Evolutionary conservation across 805 yeast species (phyloP), one percentile per base, ranked within the genome.

Genomic region (Priceomyces carsonii): DNA sequence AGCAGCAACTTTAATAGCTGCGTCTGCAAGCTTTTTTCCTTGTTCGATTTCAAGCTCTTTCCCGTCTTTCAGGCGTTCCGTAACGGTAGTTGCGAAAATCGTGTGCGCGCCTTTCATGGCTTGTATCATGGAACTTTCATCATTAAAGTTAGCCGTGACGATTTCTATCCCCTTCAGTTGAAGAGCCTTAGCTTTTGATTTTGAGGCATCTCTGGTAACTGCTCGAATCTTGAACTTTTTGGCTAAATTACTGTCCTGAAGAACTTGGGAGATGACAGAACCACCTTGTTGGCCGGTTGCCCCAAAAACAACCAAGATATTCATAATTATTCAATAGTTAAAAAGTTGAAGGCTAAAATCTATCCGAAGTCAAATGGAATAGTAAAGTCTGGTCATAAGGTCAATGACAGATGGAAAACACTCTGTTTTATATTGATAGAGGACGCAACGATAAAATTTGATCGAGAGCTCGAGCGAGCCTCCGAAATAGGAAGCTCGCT

Each of bases 201-300:
- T 28, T n/a, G 33, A 7, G 3, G 39, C 17, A 28, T 45, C 33
- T 9, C 48, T 35, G 12, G 51, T 46, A 12, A 46, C 18, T 21
- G 29, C 51, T 7, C 51, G 32, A 18, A 46, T 29, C 21, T 21
- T 43, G 32, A 26, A 46, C 18, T 35, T 18, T 2, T 21, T 14
- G 5, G 42, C 27, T 8, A 46, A 32, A 3, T 14, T 21, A 5
- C 30, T 21, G 12, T 38, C 42, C 10, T 34, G 26, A 3, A 38
- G 34, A 5, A 46, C 35, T 24, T 19, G 17, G 4, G 26, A 18
- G 3, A 42, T 30, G 21, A 47, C 38, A 4, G 51, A 43, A 21
- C 51, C 38, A 19, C 51, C 51, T 33, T 47, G 51, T 77, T 42
- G 30, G 63, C 75, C 12, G 64, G 38, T 38, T 18, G 36, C 36